phyloP scores from a whole-genome alignment of 805 yeast genomes.

The Allodekkera sacchari region DNA sequence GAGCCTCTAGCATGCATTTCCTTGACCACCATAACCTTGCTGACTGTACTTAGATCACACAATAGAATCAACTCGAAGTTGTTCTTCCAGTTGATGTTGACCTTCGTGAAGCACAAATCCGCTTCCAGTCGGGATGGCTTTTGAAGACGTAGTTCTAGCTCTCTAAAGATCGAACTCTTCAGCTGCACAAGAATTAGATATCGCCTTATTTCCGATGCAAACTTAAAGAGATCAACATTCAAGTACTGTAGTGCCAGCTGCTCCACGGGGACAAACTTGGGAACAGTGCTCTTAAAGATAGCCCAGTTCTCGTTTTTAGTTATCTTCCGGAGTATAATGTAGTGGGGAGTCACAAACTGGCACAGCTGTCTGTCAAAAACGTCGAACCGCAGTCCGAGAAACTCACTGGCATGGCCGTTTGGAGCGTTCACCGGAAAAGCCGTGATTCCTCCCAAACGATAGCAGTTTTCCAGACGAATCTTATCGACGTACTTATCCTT shows the following conservation, averaged over 20 bases:
- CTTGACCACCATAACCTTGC: conserved; percentile 12
- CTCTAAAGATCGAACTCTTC: conserved; percentile 10
- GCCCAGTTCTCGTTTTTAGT: conserved; percentile 22
- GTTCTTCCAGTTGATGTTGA: conserved; percentile 12
- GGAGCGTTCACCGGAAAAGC: conserved; percentile 41
- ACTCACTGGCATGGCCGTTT: conserved; percentile 17
- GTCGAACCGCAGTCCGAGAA: conserved; percentile 46
- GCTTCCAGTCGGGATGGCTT: conserved; percentile 11
- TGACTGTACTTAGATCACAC: conserved; percentile 12
- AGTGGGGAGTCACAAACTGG: conserved; percentile 35
- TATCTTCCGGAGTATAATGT: conserved; percentile 31
- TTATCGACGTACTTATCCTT: conserved; percentile 19
- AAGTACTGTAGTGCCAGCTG: conserved; percentile 17
- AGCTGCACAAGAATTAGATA: conserved; percentile 18
- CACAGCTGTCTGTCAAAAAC: conserved; percentile 21
- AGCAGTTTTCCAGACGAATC: conserved; percentile 37
- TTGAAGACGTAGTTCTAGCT: conserved; percentile 8
- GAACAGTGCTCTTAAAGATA: conserved; percentile 27
- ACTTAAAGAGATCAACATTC: conserved; percentile 16
- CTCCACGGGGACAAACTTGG: conserved; percentile 22
- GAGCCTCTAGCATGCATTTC: conserved; percentile 5
- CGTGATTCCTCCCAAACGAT: conserved; percentile 41
- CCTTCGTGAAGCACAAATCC: conserved; percentile 22
- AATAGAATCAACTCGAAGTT: conserved; percentile 15
- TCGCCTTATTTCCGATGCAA: conserved; percentile 18